phyloP scores from a whole-genome alignment of 1,139 yeast genomes.

The Geotrichum candidum region DNA sequence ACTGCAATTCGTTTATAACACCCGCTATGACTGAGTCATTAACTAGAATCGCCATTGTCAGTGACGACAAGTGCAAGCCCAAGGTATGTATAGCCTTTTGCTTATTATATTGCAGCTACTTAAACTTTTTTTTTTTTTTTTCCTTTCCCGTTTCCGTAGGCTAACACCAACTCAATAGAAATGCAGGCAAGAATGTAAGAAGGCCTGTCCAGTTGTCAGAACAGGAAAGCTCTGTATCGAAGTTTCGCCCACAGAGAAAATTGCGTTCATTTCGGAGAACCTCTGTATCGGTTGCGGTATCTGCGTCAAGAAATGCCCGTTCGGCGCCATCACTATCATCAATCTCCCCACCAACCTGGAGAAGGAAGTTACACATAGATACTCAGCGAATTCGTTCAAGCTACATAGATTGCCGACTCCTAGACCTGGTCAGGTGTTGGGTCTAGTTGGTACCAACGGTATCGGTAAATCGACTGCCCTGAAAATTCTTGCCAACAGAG shows the following conservation, averaged over 20 bases:
- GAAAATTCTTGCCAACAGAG: slow-evolving; percentile 96
- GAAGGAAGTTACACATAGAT: slow-evolving; percentile 88
- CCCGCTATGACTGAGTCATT: neutral
- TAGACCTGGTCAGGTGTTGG: slow-evolving; percentile 97
- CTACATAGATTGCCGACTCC: slow-evolving; percentile 96
- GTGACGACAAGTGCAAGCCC: slow-evolving; percentile 91
- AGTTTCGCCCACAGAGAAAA: slow-evolving; percentile 82
- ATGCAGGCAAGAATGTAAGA: slow-evolving; percentile 96
- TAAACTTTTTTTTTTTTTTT: neutral
- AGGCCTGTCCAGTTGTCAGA: slow-evolving; percentile 94
- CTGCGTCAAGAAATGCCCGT: slow-evolving; percentile 96
- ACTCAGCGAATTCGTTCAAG: slow-evolving; percentile 95
- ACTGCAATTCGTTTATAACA: neutral
- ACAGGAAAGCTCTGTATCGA: slow-evolving; percentile 97
- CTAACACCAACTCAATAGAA: slow-evolving; percentile 37
- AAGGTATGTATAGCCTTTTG: slow-evolving; percentile 34
- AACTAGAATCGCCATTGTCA: slow-evolving; percentile 73
- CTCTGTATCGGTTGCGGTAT: slow-evolving; percentile 99
- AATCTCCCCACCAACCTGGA: slow-evolving; percentile 94
- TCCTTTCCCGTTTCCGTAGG: neutral
- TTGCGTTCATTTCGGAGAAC: slow-evolving; percentile 92
- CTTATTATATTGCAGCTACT: neutral
- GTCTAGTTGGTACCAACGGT: slow-evolving; percentile 98
- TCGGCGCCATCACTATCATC: slow-evolving; percentile 91
- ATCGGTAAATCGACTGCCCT: slow-evolving; percentile 96